phyloP scores from a whole-genome alignment of 148 eudicot genomes.

The Drosera capensis region DNA sequence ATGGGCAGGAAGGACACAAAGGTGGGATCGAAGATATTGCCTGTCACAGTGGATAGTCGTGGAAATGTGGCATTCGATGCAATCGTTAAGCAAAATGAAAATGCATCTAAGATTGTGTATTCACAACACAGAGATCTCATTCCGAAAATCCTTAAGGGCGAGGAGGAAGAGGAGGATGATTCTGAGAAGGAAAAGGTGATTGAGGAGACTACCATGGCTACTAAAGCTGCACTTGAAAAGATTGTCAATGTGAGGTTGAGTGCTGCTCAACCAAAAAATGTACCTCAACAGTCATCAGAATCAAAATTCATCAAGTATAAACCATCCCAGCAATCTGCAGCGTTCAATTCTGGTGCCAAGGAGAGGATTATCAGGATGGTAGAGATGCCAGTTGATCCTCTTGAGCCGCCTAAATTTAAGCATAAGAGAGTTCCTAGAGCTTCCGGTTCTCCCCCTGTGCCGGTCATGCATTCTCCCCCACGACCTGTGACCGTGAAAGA shows the following conservation, averaged over 20 bases:
- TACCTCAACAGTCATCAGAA: conserved; percentile 50
- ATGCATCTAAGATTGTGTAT: conserved; percentile 63
- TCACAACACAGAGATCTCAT: conserved; percentile 55
- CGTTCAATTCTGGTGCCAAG: conserved; percentile 79
- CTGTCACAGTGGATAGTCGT: conserved; percentile 56
- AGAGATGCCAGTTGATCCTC: conserved; percentile 81
- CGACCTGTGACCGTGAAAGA: conserved; percentile 88
- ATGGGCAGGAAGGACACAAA: conserved; percentile 56
- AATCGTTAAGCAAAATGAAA: conserved; percentile 67
- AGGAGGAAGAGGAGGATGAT: conserved; percentile 24
- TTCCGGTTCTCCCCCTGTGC: conserved; percentile 84
- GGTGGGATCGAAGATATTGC: conserved; percentile 42
- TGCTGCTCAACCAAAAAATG: conserved; percentile 82
- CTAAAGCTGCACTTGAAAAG: conserved; percentile 68
- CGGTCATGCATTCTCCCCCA: conserved; percentile 84
- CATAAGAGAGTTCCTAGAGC: conserved; percentile 87
- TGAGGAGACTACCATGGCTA: conserved; percentile 57
- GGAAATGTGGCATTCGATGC: conserved; percentile 77
- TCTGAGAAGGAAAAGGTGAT: conserved; percentile 62
- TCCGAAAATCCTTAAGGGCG: conserved; percentile 45
- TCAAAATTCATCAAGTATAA: conserved; percentile 69
- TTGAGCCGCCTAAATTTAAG: conserved; percentile 85
- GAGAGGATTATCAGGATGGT: conserved; percentile 79
- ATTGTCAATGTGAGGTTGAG: conserved; percentile 63
- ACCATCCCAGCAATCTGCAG: conserved; percentile 65